Percentiles rank a stretch among this genome's conserved stretches.
These are phyloP conservation scores for Ogataea saltuana DNA, from an alignment of 805 yeast species.

Conservation along the genomic window DNA sequence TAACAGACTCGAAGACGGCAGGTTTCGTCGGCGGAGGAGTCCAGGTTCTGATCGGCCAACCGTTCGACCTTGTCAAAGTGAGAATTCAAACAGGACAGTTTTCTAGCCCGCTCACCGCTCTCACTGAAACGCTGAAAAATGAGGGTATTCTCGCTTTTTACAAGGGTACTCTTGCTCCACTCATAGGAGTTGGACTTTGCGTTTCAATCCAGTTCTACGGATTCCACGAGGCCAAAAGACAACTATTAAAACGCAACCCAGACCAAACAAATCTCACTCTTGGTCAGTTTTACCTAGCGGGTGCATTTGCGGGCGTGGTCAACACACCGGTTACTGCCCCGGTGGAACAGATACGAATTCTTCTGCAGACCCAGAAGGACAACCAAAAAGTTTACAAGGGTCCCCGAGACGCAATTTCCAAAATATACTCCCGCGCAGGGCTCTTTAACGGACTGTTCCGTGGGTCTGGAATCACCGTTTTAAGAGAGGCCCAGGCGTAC, in stretches of 20 bases:
- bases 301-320: slow-evolving; percentile 67
- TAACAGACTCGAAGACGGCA: slow-evolving; percentile 36
- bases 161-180: slow-evolving; percentile 69
- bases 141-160: slow-evolving; percentile 67
- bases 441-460: slow-evolving; percentile 48
- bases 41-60: slow-evolving; percentile 61
- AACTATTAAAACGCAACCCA: slow-evolving; percentile 39
- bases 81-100: slow-evolving; percentile 70
- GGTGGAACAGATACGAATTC: slow-evolving; percentile 64
- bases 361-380: slow-evolving; percentile 56
- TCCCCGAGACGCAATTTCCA: slow-evolving; percentile 44
- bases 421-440: slow-evolving; percentile 47
- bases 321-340: slow-evolving; percentile 64
- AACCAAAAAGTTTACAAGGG: slow-evolving; percentile 38
- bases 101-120: slow-evolving; percentile 49
- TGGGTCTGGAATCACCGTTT: slow-evolving; percentile 53
- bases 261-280: slow-evolving; percentile 40
- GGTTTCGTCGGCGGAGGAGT: slow-evolving; percentile 58
- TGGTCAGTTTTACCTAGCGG: slow-evolving; percentile 60
- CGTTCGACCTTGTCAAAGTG: slow-evolving; percentile 70
- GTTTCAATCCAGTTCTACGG: slow-evolving; percentile 72
- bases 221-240: slow-evolving; percentile 68
- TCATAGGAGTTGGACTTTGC: slow-evolving; percentile 68
- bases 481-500: slow-evolving; percentile 69
- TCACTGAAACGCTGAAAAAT: slow-evolving; percentile 52